A percentile compares a stretch with the other conserved stretches of the same genome.
These are phyloP conservation scores for Isoetes engelmannii DNA, from an alignment of 83 land plant genomes.

Conservation along the genomic window DNA sequence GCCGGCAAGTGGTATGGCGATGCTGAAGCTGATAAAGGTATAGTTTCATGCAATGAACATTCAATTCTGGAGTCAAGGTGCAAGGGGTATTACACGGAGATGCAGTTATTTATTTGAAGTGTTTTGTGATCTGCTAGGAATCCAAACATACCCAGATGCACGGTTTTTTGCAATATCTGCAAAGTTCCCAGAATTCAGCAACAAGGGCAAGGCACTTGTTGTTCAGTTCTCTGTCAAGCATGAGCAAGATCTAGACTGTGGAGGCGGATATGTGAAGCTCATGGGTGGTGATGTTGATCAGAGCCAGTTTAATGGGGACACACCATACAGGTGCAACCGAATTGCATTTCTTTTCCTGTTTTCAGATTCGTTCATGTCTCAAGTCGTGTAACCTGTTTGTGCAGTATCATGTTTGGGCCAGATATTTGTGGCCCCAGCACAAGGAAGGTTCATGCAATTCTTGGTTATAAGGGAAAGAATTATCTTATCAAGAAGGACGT, in stretches of 20 bases:
- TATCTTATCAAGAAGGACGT: slow-evolving; percentile 73
- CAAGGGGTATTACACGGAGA: too few species aligned
- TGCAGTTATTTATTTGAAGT: too few species aligned
- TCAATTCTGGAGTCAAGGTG: too few species aligned
- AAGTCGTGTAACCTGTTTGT: slow-evolving; percentile 8
- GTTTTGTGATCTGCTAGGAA: neutral
- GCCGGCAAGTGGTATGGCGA: slow-evolving; percentile 79
- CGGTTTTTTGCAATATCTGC: slow-evolving; percentile 12
- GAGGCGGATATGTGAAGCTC: slow-evolving; percentile 11
- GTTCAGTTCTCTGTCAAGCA: slow-evolving; percentile 14
- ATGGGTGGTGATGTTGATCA: slow-evolving; percentile 17
- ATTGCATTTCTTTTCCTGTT: neutral
- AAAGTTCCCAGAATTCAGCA: slow-evolving; percentile 12
- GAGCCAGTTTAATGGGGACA: slow-evolving; percentile 4
- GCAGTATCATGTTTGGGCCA: slow-evolving; percentile 95
- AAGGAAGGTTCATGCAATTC: slow-evolving; percentile 74
- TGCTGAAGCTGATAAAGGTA: slow-evolving; percentile 69
- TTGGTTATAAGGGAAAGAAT: slow-evolving; percentile 47
- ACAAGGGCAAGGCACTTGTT: slow-evolving; percentile 13
- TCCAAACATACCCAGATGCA: slow-evolving; percentile 13
- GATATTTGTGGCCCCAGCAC: slow-evolving; percentile 83
- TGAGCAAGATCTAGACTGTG: slow-evolving; percentile 14
- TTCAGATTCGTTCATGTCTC: neutral
- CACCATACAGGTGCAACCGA: slow-evolving; percentile 10
- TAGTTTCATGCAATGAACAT: too few species aligned